A percentile compares a stretch with the other conserved stretches of the same genome.
Evolutionary conservation across 116 monocot species (phyloP).

Genomic region (Thalassia testudinum): DNA sequence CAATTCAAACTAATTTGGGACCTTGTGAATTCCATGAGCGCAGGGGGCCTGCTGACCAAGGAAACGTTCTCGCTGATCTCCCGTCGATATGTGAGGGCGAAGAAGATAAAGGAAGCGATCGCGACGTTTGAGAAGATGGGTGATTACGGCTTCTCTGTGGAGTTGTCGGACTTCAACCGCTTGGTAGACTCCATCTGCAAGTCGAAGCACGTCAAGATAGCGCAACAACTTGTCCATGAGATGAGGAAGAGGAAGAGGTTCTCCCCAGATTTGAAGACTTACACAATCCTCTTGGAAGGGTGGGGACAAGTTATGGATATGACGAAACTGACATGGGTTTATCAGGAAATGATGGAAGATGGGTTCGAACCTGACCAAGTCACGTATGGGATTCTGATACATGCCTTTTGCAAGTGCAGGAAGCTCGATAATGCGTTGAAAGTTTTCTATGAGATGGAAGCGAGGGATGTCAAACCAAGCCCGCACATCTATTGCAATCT

Average conservation of each 20-base stretch:
- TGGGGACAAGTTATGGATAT: slow-evolving; percentile 49
- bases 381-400: slow-evolving; percentile 66
- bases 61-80: slow-evolving; percentile 52
- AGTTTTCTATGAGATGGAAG: slow-evolving; percentile 52
- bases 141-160: slow-evolving; percentile 29
- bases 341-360: slow-evolving; percentile 45
- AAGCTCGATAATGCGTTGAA: slow-evolving; percentile 48
- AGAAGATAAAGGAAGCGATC: slow-evolving; percentile 59
- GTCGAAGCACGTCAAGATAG: slow-evolving; percentile 52
- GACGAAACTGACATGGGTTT: slow-evolving; percentile 29
- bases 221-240: slow-evolving; percentile 45
- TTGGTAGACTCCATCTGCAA: slow-evolving; percentile 64
- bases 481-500: slow-evolving; percentile 77
- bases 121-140: slow-evolving; percentile 63
- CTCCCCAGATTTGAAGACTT: slow-evolving; percentile 61
- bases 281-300: slow-evolving; percentile 82
- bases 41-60: slow-evolving; percentile 26
- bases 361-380: slow-evolving; percentile 74
- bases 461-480: slow-evolving; percentile 36
- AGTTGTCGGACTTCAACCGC: slow-evolving; percentile 54
- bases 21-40: slow-evolving; percentile 56
- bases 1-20: slow-evolving; percentile 75
- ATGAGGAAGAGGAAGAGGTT: slow-evolving; percentile 46
- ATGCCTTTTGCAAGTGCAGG: slow-evolving; percentile 53
- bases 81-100: slow-evolving; percentile 64